A percentile compares a stretch with the other conserved stretches of the same genome.
These are phyloP conservation scores for Dothiorella sarmentorum DNA, from an alignment of 2,329 filamentous ascomycete genomes.

Conservation along the genomic window DNA sequence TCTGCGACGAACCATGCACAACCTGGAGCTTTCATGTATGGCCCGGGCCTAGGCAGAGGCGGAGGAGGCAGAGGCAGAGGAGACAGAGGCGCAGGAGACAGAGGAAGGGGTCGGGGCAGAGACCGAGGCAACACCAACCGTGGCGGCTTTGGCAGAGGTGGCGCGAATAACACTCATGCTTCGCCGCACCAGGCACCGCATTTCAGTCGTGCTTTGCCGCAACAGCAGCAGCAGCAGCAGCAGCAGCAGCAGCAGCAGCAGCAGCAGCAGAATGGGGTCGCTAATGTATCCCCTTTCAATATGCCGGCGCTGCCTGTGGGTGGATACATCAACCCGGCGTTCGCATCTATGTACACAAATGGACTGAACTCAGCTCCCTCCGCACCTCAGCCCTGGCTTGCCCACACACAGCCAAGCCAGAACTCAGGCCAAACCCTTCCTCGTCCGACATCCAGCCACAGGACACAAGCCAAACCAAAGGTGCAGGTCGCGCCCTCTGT, in stretches of 20 bases:
- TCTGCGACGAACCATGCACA: conserved; percentile 29
- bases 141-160: conserved; percentile 10
- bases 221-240: background rate
- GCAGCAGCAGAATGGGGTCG: background rate
- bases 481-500: conserved; percentile 28
- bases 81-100: conserved; percentile 14
- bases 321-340: conserved; percentile 23
- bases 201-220: background rate
- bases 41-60: conserved; percentile 9
- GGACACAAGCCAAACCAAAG: conserved; percentile 1
- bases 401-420: background rate
- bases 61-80: conserved; percentile 22
- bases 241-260: background rate
- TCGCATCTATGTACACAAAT: conserved; percentile 12
- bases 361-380: background rate
- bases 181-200: background rate
- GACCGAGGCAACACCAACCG: conserved; percentile 25
- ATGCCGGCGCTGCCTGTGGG: conserved; percentile 1
- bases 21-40: conserved; percentile 10
- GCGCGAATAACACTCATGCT: background rate
- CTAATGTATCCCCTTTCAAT: background rate
- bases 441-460: background rate
- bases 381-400: background rate
- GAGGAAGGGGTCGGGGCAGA: conserved; percentile 29
- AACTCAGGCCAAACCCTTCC: background rate